Evolutionary conservation across 176 grass and related monocot genomes (phyloP).

Genomic region (Zea luxurians): DNA sequence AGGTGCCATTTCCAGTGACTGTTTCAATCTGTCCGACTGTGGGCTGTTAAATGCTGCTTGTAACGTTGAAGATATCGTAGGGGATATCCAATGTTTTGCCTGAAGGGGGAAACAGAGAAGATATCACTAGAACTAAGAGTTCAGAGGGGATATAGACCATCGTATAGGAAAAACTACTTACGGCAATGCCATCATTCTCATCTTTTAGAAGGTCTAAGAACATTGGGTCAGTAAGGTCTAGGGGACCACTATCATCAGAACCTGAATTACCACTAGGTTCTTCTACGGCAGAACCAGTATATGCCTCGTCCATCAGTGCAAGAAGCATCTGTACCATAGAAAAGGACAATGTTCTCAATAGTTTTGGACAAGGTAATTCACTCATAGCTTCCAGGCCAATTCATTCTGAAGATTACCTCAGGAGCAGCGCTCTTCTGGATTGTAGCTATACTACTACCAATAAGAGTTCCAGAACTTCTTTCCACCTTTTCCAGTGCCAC

Average conservation of each 20-base stretch:
- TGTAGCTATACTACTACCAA: constrained; percentile 93
- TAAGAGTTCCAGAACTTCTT: constrained; percentile 84
- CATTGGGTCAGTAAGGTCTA: constrained; percentile 80
- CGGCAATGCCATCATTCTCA: constrained; percentile 94
- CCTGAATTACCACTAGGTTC: constrained; percentile 64
- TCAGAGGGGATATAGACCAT: background rate
- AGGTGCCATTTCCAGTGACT: constrained; percentile 76
- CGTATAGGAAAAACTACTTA: constrained; percentile 43
- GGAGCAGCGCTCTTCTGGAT: constrained; percentile 98
- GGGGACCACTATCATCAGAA: constrained; percentile 66
- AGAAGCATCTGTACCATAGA: constrained; percentile 71
- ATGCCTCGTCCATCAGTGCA: constrained; percentile 96
- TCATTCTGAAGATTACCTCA: constrained; percentile 58
- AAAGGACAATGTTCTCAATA: constrained; percentile 30
- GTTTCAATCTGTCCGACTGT: constrained; percentile 75
- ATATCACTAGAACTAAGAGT: constrained; percentile 5
- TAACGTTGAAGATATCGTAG: constrained; percentile 71
- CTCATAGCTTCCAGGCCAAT: constrained; percentile 23
- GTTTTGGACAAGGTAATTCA: constrained; percentile 12
- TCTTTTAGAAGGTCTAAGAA: constrained; percentile 98
- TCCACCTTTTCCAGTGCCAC: constrained; percentile 93
- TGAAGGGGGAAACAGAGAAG: constrained; percentile 31
- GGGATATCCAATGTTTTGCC: constrained; percentile 93
- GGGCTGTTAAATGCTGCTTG: constrained; percentile 61
- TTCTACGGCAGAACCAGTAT: constrained; percentile 89